Base-by-base conservation (phyloP, 2,329 filamentous ascomycete species). In the Aaosphaeria pasadenensis region DNA sequence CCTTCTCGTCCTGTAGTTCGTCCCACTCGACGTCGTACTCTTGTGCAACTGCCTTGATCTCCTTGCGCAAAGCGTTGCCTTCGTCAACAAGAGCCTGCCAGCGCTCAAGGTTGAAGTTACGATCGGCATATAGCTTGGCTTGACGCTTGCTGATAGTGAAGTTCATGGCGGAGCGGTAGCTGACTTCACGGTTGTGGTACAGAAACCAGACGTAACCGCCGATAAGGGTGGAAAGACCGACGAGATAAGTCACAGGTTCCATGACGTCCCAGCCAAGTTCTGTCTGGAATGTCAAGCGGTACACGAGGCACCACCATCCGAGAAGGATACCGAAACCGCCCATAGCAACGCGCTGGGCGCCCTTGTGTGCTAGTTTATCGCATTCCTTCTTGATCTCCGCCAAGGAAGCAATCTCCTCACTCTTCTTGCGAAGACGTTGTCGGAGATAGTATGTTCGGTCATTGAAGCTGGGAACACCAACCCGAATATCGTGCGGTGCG, bases 11-110 rank as follows among this genome's bases (percentile, higher is more conserved):
- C 53, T 75, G 75, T 51, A 77, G 79, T 73, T 94, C 89, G 59
- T 95, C 83, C 89, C 90, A 96, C 44, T 92, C 89, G 6, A 91
- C 89, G 58, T 95, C 90, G 66, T 96, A 96, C 71, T 96, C 90
- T 32, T 85, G 82, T 0, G 91, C 90, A 6, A 43, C 41, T 9
- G 41, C 41, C 71, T 87, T 88, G 67, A 96, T 88, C 71, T 96
- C 91, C 54, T 79, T 81, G 5, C 91, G 75, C 54, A 96, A 70
- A 2, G 79, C 73, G 64, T 95, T 96, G 0, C 85, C 89, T 53
- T 95, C 90, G 42, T 91, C 84, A 3, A 95, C 82, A 31, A 95
- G 63, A 4, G 77, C 74, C 60, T 95, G 88, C 91, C 91, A 96
- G 52, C 81, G 81, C 33, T 79, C 76, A 24, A 88, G 67, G 62